A percentile compares a stretch with the other conserved stretches of the same genome.
Evolutionary conservation across 1,284 basidiomycete species (phyloP).

Genomic region (Marasmius oreades): DNA sequence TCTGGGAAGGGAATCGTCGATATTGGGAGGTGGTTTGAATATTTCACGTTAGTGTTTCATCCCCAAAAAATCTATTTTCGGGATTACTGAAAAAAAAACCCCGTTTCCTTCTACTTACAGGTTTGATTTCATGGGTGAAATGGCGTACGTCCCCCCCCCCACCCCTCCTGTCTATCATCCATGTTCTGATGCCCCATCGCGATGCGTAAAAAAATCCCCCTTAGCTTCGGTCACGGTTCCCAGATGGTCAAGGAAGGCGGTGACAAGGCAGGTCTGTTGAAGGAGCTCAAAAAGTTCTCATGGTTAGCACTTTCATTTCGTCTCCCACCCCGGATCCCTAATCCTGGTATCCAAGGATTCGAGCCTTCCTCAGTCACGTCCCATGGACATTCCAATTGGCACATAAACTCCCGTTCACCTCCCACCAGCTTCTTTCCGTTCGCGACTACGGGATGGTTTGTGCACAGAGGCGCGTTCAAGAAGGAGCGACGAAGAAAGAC

Average conservation of each 20-base stretch:
- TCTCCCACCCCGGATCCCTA: neutral
- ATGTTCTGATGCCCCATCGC: too few relatives aligned
- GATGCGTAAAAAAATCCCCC: too few relatives aligned
- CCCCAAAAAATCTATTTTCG: neutral
- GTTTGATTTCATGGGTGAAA: conserved; percentile 60
- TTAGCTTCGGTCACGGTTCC: conserved; percentile 39
- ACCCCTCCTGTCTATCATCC: too few relatives aligned
- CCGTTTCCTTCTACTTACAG: conserved; percentile 24
- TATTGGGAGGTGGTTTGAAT: conserved; percentile 43
- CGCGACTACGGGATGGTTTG: conserved; percentile 30
- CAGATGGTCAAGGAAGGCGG: conserved; percentile 36
- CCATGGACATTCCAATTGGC: neutral
- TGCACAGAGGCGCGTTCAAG: conserved; percentile 28
- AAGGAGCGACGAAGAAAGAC: conserved; percentile 38
- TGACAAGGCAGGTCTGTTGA: conserved; percentile 32
- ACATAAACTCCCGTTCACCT: neutral
- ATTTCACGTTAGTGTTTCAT: conserved; percentile 42
- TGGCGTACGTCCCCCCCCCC: conserved; percentile 55
- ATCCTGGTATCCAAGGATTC: conserved; percentile 17
- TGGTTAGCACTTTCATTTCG: conserved; percentile 25
- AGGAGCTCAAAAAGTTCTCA: conserved; percentile 31
- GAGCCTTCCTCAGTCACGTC: neutral
- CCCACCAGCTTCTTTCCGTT: conserved; percentile 13
- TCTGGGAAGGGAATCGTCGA: too few relatives aligned
- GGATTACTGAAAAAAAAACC: neutral